Base-by-base conservation (phyloP, 805 yeast genomes). In the Zygotorulaspora sp. region DNA sequence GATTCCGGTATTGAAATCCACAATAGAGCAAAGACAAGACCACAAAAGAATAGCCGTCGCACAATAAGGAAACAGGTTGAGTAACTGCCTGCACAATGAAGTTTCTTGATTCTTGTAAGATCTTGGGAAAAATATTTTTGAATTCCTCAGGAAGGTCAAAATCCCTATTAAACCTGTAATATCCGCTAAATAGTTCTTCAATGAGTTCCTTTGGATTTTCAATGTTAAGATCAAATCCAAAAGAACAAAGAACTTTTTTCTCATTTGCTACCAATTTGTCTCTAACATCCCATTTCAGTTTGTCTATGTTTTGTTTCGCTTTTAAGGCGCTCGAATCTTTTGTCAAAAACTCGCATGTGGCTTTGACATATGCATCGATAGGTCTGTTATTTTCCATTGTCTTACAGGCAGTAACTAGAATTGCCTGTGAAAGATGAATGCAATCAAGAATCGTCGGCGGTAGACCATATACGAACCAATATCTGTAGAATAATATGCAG, bases 331-430 rank as follows among this genome's bases (percentile, higher is more conserved):
- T 49, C 19, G 46, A 32, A 27, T 47, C 50, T 39, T 53, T 52
- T 35, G 50, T 18, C 29, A 55, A 33, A 47, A 52, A 53, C 20
- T 58, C 58, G 28, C 59, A 47, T 1, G 65, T 59, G 2, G 59
- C 55, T 34, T 59, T 59, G 2, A 61, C 58, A 39, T 58, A 62
- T 6, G 55, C 58, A 30, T 59, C 62, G 1, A 56, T 55, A 3
- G 65, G 65, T 36, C 66, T 54, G 43, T 61, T 61, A 32, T 62
- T 62, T 41, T 62, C 66, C 46, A 58, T 52, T 6, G 57, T 44
- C 44, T 62, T 62, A 38, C 66, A 61, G 2, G 65, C 62, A 2
- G 65, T 62, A 6, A 61, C 64, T n/a, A 62, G 32, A 13, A 61
- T 50, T 1, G 62, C 58, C 36, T 59, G 61, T 3, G 65, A 50